Evolutionary conservation across 2,329 filamentous ascomycete genomes (phyloP), one percentile per base, ranked within the genome.

Genomic region (Zelopaecilomyces penicillatus): DNA sequence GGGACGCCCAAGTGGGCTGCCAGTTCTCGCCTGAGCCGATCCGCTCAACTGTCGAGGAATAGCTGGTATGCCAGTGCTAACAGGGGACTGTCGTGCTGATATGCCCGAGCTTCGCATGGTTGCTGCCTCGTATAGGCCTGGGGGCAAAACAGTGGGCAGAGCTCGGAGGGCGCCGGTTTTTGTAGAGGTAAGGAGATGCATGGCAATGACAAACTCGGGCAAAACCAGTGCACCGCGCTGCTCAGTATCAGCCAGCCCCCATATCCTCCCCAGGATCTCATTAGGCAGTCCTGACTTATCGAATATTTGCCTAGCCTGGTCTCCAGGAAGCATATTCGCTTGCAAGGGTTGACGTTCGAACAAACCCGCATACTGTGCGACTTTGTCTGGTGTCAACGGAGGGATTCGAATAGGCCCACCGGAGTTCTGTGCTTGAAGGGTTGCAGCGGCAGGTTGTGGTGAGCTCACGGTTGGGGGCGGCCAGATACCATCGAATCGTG

Each of bases 201-300:
- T 98, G 38, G 93, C 93, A 58, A 98, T 94, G 60, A 95, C 86
- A 62, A 98, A 98, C 57, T 97, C 93, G 10, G 89, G 91, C 55
- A 83, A 75, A 46, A 90, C 85, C 32, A 98, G 74, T 30, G 85
- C 82, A 41, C 93, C 93, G 43, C 90, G 82, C 66, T 95, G 89
- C 65, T 96, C 90, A 0, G 88, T 93, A 62, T 98, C 93, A 26
- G 90, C 85, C 49, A 98, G 75, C 56, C 86, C 89, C 93, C 93
- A 98, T 69, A 98, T 96, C 54, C 85, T 82, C n/a, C 90, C 90
- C 30, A 98, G 74, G 8, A 86, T 77, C 55, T 97, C 89, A 61
- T 94, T 96, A 5, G 91, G 85, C 50, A 98, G 69, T 44, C 85
- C 82, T 1, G 91, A 91, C 62, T 89, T 88, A 65, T 97, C 91